Percentiles rank a stretch among this genome's conserved stretches.
Conservation (phyloP, 257 asterid species). For the Thymus mandschuricus region DNA sequence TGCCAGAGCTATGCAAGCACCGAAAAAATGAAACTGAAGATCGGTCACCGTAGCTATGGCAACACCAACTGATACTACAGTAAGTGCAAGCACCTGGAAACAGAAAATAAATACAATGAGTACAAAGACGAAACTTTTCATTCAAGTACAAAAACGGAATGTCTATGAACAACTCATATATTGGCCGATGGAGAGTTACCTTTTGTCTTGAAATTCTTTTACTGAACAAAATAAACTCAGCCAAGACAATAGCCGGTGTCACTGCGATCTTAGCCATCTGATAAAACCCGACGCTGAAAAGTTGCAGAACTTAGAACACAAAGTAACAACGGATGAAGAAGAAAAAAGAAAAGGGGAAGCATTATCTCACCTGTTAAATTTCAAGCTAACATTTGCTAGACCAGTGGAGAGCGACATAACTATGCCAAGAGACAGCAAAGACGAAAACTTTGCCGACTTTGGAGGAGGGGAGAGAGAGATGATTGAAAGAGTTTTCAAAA, state of each 20-base stretch:
- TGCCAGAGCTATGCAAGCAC: conserved; percentile 92
- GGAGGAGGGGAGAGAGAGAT: conserved; percentile 82
- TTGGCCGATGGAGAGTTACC: conserved; percentile 47
- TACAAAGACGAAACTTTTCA: not conserved
- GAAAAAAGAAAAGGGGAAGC: not conserved
- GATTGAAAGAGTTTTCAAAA: conserved; percentile 71
- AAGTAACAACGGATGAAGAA: conserved; percentile 2
- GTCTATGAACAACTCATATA: not conserved
- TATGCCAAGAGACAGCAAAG: conserved; percentile 88
- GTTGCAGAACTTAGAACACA: conserved; percentile 31
- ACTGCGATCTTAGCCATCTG: conserved; percentile 99
- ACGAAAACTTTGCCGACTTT: conserved; percentile 68
- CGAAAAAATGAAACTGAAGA: conserved; percentile 90
- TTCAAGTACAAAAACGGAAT: not conserved
- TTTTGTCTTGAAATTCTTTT: conserved; percentile 66
- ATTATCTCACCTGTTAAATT: conserved; percentile 77
- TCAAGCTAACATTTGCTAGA: conserved; percentile 97
- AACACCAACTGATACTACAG: conserved; percentile 84
- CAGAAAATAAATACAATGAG: not conserved
- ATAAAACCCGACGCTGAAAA: conserved; percentile 91
- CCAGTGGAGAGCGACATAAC: conserved; percentile 99
- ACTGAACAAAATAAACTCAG: conserved; percentile 76
- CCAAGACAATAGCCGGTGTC: conserved; percentile 90
- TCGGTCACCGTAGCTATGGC: conserved; percentile 96
- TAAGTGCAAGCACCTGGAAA: conserved; percentile 82